A percentile compares a stretch with the other conserved stretches of the same genome.
phyloP scores from a whole-genome alignment of 2,329 filamentous ascomycete genomes.

The Colletotrichum cereale region DNA sequence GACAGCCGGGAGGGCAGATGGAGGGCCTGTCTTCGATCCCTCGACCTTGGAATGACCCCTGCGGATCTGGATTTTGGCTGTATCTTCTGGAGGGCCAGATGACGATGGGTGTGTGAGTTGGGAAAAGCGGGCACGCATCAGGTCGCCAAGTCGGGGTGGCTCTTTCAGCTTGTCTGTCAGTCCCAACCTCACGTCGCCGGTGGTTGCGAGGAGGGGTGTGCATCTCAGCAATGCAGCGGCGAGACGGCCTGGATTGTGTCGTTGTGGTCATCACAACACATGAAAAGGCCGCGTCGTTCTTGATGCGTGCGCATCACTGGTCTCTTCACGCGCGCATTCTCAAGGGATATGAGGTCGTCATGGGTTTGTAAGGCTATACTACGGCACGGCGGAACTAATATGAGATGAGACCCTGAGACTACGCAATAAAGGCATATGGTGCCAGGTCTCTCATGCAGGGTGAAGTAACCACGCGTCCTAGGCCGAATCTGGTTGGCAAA shows the following conservation, averaged over 20 bases:
- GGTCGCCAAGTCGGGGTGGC: slow-evolving; percentile 14
- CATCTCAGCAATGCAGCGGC: neutral
- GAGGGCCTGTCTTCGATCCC: slow-evolving; percentile 18
- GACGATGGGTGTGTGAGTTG: slow-evolving; percentile 11
- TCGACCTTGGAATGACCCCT: slow-evolving; percentile 6
- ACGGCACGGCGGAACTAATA: neutral
- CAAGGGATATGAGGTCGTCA: neutral
- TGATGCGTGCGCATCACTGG: neutral
- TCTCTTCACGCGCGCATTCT: neutral
- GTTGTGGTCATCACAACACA: neutral
- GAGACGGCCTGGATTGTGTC: neutral
- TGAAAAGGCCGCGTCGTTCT: neutral
- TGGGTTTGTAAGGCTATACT: neutral
- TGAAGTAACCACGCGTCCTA: neutral
- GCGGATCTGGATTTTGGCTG: slow-evolving; percentile 11
- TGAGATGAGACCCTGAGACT: slow-evolving; percentile 1
- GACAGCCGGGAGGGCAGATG: slow-evolving; percentile 20
- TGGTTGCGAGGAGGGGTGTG: neutral
- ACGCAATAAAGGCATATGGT: slow-evolving; percentile 1
- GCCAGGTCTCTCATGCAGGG: slow-evolving; percentile 6
- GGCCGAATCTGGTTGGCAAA: neutral
- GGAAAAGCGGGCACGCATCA: neutral
- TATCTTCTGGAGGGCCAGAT: slow-evolving; percentile 1
- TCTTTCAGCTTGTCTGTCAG: neutral
- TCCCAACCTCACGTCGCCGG: neutral